A percentile compares a stretch with the other conserved stretches of the same genome.
phyloP scores from a whole-genome alignment of 2,329 filamentous ascomycete species.

The Mollisiaceae sp. region DNA sequence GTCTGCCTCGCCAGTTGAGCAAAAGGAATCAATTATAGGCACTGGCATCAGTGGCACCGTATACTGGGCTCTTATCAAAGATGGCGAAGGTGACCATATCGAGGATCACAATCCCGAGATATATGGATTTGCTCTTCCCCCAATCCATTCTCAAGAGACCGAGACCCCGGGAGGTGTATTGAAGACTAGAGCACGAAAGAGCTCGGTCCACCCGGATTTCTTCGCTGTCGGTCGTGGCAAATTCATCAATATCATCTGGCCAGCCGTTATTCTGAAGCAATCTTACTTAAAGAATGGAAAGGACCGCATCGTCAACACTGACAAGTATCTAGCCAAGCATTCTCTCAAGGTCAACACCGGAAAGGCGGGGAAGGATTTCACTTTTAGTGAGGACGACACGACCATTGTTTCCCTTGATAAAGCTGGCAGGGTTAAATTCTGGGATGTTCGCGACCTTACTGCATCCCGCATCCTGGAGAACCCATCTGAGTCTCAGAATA shows the following conservation, averaged over 20 bases:
- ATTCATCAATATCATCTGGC: constrained; percentile 88
- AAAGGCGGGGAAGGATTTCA: constrained; percentile 98
- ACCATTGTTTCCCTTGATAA: constrained; percentile 96
- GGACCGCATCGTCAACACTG: constrained; percentile 79
- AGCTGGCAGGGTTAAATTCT: constrained; percentile 94
- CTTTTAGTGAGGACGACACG: constrained; percentile 95
- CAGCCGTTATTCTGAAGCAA: constrained; percentile 65
- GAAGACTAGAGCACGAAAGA: constrained; percentile 93
- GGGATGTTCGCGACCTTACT: constrained; percentile 87
- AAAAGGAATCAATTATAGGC: constrained; percentile 82
- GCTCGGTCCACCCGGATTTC: constrained; percentile 86
- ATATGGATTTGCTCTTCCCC: constrained; percentile 87
- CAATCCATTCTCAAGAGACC: constrained; percentile 83
- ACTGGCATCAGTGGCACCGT: constrained; percentile 94
- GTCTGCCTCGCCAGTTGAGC: constrained; percentile 68
- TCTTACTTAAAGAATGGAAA: constrained; percentile 67
- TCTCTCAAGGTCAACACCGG: constrained; percentile 94
- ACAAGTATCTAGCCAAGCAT: constrained; percentile 84
- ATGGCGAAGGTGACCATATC: constrained; percentile 78
- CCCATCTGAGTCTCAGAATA: constrained; percentile 37
- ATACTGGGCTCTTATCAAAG: constrained; percentile 89
- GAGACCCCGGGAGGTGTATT: constrained; percentile 90
- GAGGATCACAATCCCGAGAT: constrained; percentile 80
- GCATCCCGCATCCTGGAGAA: constrained; percentile 44
- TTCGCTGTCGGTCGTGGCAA: constrained; percentile 96